A percentile compares a stretch with the other conserved stretches of the same genome.
These are phyloP conservation scores for Geosmithia putterillii DNA, from an alignment of 2,329 filamentous ascomycete species.

Conservation along the genomic window DNA sequence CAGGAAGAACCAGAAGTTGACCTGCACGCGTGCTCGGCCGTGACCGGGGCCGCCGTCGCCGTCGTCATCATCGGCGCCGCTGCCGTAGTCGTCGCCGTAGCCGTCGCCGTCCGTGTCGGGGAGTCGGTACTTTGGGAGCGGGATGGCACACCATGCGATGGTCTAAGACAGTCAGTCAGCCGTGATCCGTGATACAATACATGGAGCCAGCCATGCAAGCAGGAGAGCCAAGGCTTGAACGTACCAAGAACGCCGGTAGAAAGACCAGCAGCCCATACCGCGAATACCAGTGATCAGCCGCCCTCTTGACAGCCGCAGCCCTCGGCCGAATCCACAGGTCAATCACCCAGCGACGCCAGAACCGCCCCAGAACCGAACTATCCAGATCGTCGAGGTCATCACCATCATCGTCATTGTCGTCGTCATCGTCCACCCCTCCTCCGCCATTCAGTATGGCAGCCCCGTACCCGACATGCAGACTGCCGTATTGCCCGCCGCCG, in stretches of 20 bases:
- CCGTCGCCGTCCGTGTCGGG: conserved; percentile 27
- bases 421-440: conserved; percentile 19
- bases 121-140: conserved; percentile 51
- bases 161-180: conserved; percentile 25
- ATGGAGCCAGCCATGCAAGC: too few species aligned
- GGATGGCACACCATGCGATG: conserved; percentile 52
- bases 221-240: too few species aligned
- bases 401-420: conserved; percentile 9
- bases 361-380: conserved; percentile 16
- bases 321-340: conserved; percentile 51
- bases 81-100: conserved; percentile 8
- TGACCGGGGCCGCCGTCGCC: conserved; percentile 43
- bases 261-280: conserved; percentile 49
- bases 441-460: conserved; percentile 29
- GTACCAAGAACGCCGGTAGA: conserved; percentile 46
- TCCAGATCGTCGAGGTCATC: conserved; percentile 9
- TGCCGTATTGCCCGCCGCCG: conserved; percentile 29
- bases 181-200: too few species aligned
- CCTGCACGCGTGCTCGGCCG: conserved; percentile 48
- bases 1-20: conserved; percentile 63
- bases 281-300: conserved; percentile 51
- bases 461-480: conserved; percentile 45
- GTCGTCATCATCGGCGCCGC: conserved; percentile 2
- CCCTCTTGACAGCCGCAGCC: conserved; percentile 42
- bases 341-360: conserved; percentile 23